Conservation (phyloP, 129 eudicot genomes). For the Lactuca sativa region DNA sequence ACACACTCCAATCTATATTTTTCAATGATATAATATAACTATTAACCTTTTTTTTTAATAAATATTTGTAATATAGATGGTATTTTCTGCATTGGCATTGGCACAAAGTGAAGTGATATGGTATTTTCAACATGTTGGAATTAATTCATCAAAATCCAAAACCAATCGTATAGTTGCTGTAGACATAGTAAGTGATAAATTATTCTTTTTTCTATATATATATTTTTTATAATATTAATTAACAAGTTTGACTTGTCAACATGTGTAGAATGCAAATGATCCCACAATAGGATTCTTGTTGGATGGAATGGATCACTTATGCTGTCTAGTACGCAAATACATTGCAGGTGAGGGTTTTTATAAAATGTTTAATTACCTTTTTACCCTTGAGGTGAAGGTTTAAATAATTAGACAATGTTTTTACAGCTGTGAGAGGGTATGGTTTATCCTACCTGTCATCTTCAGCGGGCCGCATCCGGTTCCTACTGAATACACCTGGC, state of each 20-base stretch:
- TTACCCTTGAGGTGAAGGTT: background rate
- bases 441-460: slow-evolving; percentile 93
- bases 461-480: slow-evolving; percentile 87
- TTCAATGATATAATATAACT: background rate
- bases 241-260: slow-evolving; percentile 24
- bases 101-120: slow-evolving; percentile 96
- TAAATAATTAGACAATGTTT: slow-evolving; percentile 19
- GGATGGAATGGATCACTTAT: slow-evolving; percentile 97
- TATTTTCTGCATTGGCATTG: slow-evolving; percentile 95
- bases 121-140: slow-evolving; percentile 96
- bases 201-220: background rate
- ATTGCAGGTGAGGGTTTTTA: slow-evolving; percentile 71
- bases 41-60: slow-evolving; percentile 11
- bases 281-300: slow-evolving; percentile 94
- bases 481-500: slow-evolving; percentile 93
- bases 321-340: slow-evolving; percentile 98
- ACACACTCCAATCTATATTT: slow-evolving; percentile 6
- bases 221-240: background rate
- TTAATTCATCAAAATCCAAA: slow-evolving; percentile 83
- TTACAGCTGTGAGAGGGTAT: slow-evolving; percentile 95
- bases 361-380: background rate
- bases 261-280: slow-evolving; percentile 91
- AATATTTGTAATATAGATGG: slow-evolving; percentile 65
- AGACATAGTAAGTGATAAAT: slow-evolving; percentile 61
- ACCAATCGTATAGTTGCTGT: slow-evolving; percentile 72